phyloP scores from a whole-genome alignment of 371 early-diverging fungal genomes.

The Dichotomocladium elegans region DNA sequence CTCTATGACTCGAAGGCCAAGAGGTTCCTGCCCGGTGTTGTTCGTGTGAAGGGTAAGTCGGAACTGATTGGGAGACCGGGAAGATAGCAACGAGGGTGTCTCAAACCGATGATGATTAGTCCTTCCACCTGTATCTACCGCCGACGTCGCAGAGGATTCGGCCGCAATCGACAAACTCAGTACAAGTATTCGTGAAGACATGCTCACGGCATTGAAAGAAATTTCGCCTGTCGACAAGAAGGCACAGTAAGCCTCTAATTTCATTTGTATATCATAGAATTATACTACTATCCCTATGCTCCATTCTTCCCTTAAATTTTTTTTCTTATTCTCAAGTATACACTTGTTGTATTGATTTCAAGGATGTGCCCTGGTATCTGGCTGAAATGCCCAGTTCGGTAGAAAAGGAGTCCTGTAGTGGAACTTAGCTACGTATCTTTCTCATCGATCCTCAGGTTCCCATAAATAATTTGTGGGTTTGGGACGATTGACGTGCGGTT shows the following conservation, averaged over 20 bases:
- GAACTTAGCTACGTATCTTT: too few species aligned
- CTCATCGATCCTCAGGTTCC: too few species aligned
- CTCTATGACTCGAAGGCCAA: constrained; percentile 61
- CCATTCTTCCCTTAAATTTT: too few species aligned
- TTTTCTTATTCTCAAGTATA: too few species aligned
- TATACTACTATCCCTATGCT: too few species aligned
- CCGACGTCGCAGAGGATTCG: constrained; percentile 53
- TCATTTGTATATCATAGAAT: too few species aligned
- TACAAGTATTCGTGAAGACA: constrained; percentile 61
- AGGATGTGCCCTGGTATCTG: too few species aligned
- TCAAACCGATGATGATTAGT: constrained; percentile 69
- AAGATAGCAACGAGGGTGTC: constrained; percentile 67
- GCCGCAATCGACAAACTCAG: constrained; percentile 70
- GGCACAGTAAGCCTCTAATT: constrained; percentile 21
- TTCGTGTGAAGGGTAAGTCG: constrained; percentile 71
- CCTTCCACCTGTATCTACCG: constrained; percentile 74
- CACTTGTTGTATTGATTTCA: too few species aligned
- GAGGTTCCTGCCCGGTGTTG: constrained; percentile 62
- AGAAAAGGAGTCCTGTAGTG: too few species aligned
- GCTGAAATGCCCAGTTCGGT: too few species aligned
- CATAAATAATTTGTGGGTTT: too few species aligned
- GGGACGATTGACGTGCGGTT: too few species aligned
- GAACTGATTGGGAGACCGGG: constrained; percentile 47
- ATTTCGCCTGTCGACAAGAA: constrained; percentile 46
- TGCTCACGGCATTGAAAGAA: constrained; percentile 69